These are phyloP conservation scores for Mycena galopus DNA, from an alignment of 768 basidiomycete species.

Conservation along the genomic window DNA sequence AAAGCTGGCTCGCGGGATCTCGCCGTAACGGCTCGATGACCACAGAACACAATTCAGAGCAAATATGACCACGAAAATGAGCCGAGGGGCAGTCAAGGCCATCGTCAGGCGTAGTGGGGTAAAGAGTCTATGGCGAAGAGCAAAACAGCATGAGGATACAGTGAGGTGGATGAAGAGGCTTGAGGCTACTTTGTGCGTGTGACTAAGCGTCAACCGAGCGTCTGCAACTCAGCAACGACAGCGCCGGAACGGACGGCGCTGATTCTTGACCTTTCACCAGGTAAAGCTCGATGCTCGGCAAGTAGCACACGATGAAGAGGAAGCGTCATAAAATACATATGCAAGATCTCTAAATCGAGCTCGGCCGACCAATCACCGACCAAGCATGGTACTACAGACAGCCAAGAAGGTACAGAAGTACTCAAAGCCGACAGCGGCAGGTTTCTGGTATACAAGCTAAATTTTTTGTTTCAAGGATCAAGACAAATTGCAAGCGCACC, in stretches of 20 bases:
- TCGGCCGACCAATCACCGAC: not conserved
- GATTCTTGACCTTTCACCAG: not conserved
- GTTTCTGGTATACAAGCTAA: no score
- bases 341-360: not conserved
- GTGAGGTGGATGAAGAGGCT: not conserved
- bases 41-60: conserved; percentile 72
- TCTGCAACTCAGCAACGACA: not conserved
- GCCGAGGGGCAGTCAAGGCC: conserved; percentile 61
- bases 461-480: not conserved
- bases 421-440: no score
- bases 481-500: not conserved
- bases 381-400: not conserved
- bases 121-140: not conserved
- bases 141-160: conserved; percentile 24
- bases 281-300: not conserved
- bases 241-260: not conserved
- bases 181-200: not conserved
- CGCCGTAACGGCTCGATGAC: conserved; percentile 70
- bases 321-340: not conserved
- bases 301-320: not conserved
- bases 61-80: conserved; percentile 66
- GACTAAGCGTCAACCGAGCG: not conserved
- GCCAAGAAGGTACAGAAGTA: not conserved
- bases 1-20: conserved; percentile 42
- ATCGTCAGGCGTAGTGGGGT: conserved; percentile 46